Evolutionary conservation across 1,284 basidiomycete species (phyloP).

Genomic region (Fomes fomentarius): DNA sequence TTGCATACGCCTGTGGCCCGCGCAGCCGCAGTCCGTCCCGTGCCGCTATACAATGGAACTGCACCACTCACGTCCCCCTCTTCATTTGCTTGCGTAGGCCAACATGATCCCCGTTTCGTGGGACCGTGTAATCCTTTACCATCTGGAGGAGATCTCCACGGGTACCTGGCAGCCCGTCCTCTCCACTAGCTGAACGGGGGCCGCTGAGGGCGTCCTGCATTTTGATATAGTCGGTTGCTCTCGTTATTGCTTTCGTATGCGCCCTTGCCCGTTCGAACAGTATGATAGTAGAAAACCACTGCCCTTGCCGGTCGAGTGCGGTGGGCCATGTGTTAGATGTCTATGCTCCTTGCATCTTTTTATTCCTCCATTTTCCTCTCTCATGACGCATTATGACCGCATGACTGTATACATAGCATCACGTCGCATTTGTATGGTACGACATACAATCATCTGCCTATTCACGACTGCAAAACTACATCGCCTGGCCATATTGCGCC

Average conservation of each 20-base stretch:
- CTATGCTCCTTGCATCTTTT: neutral
- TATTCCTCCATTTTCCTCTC: conserved; percentile 2
- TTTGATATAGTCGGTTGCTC: neutral
- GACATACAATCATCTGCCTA: too few species aligned
- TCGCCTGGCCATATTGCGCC: too few species aligned
- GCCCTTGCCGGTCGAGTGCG: neutral
- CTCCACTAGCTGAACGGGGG: conserved; percentile 42
- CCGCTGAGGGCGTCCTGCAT: neutral
- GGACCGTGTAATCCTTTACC: conserved; percentile 71
- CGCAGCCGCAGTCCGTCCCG: conserved; percentile 5
- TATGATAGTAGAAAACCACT: too few species aligned
- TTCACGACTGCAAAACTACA: too few species aligned
- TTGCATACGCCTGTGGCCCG: neutral
- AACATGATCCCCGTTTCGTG: conserved; percentile 69
- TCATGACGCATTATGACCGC: conserved; percentile 3
- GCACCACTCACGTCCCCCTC: conserved; percentile 13
- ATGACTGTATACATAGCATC: neutral
- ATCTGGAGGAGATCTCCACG: conserved; percentile 68
- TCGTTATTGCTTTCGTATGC: neutral
- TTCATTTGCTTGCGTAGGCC: conserved; percentile 40
- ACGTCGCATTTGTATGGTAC: neutral
- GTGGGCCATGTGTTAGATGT: neutral
- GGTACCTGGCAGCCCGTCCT: conserved; percentile 70
- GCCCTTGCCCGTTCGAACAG: too few species aligned
- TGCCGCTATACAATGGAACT: conserved; percentile 15